Conservation (phyloP, 1,284 basidiomycete species). For the Trichosporon inkin region DNA sequence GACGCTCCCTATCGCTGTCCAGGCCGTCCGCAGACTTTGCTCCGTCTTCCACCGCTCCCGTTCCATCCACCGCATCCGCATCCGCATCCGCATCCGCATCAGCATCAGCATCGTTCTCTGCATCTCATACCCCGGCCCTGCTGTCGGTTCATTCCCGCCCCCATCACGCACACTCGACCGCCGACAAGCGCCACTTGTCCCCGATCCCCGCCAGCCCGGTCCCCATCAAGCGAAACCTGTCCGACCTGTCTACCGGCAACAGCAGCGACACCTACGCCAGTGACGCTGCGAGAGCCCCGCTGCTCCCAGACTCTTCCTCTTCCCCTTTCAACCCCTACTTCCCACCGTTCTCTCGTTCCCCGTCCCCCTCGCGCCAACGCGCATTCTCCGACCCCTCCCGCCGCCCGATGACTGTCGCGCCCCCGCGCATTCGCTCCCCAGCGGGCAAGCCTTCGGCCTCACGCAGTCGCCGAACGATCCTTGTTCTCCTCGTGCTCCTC, state of each 20-base stretch:
- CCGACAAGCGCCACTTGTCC: neutral
- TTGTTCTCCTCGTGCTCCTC: conserved; percentile 70
- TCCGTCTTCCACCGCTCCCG: neutral
- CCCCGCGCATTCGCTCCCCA: conserved; percentile 4
- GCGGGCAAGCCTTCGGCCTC: neutral
- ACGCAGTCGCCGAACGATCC: conserved; percentile 44
- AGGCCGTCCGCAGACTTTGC: conserved; percentile 1
- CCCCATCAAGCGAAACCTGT: neutral
- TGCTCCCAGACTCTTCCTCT: neutral
- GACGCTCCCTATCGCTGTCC: neutral
- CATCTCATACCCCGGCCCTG: neutral
- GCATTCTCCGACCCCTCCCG: neutral
- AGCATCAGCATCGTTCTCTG: neutral
- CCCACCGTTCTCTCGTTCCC: neutral
- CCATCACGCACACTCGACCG: neutral
- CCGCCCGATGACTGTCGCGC: conserved; percentile 5
- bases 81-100: neutral
- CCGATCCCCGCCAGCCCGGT: neutral
- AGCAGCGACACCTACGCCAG: neutral
- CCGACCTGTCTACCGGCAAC: neutral
- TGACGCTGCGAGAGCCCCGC: neutral
- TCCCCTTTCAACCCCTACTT: neutral
- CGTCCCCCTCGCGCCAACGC: conserved; percentile 1
- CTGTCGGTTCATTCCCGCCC: neutral
- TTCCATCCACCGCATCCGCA: neutral